These are phyloP conservation scores for Ceriops decandra DNA, from an alignment of 345 rosid species.

Conservation along the genomic window DNA sequence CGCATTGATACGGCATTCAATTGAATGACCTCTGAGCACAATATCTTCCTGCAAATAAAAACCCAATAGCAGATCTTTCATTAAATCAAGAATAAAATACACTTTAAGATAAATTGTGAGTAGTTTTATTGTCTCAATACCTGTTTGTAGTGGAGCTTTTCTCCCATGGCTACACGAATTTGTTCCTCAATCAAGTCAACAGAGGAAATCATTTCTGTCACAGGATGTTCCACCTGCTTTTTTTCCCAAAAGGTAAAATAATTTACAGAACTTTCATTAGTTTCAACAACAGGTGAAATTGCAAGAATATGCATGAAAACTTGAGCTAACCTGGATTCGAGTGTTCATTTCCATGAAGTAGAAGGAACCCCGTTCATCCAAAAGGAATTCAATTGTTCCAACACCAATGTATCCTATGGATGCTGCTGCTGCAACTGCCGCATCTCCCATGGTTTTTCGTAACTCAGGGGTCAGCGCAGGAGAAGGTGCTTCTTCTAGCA, in stretches of 20 bases:
- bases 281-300: neutral
- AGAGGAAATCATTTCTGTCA: conserved; percentile 96
- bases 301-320: neutral
- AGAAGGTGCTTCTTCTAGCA: conserved; percentile 98
- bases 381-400: conserved; percentile 93
- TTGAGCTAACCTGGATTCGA: conserved; percentile 76
- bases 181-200: conserved; percentile 98
- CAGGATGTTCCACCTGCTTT: conserved; percentile 94
- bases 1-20: conserved; percentile 97
- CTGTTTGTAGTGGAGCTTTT: conserved; percentile 83
- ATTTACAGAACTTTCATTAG: conserved; percentile 10
- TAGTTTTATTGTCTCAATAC: conserved; percentile 28
- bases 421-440: conserved; percentile 99
- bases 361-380: conserved; percentile 97
- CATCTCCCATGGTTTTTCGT: conserved; percentile 99
- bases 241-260: conserved; percentile 10
- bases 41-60: conserved; percentile 67
- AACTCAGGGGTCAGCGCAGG: conserved; percentile 93
- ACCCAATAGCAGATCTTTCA: neutral
- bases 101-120: neutral
- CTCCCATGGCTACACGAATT: conserved; percentile 97
- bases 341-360: conserved; percentile 99
- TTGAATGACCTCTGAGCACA: conserved; percentile 94
- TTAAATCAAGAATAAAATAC: neutral
- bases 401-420: conserved; percentile 97